Evolutionary conservation across 176 grass and related monocot genomes (phyloP), one percentile per base, ranked within the genome.

Genomic region (Carex scoparia): DNA sequence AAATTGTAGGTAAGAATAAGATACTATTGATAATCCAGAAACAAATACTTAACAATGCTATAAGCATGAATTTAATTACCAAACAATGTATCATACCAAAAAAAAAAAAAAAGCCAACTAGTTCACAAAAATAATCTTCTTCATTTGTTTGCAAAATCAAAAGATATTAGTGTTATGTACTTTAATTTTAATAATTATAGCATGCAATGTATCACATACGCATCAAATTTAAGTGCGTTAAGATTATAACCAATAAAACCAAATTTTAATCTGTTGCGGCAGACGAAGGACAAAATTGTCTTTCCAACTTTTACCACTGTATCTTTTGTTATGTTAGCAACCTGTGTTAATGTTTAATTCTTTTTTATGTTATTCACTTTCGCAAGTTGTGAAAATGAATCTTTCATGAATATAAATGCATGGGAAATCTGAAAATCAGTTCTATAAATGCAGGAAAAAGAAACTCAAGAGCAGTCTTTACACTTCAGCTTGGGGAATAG

Each of bases 1-100:
- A 87, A 27, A 51, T 28, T 74, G 15, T 27, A 77, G 42, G 56
- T 86, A 75, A 12, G 27, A 28, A 49, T 86, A 75, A 12, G 27
- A 28, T 33, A 62, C 80, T 58, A 57, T 19, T 84, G 13, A 31
- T n/a, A 78, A 58, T 58, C 28, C 3, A 58, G 74, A 79, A 79
- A 79, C 30, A 35, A 79, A 84, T 81, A 85, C 35, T 11, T 86
- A 51, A 40, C 16, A 70, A 14, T 32, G 90, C 31, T 68, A 10
- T 62, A 86, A 46, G 37, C 53, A n/a, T 1, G 10, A 79, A 16
- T 28, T 74, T 53, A 53, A 37, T 31, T 65, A 42, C 72, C 16
- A 59, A 56, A 48, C 5, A 4, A 10, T 33, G 58, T 77, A 83
- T 35, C 67, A 37, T 42, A 65, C 32, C 35, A 38, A 38, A 18